Percentiles rank a stretch among this genome's conserved stretches.
Conservation (phyloP, 202 grass and related monocot species). For the Panicum virgatum region DNA sequence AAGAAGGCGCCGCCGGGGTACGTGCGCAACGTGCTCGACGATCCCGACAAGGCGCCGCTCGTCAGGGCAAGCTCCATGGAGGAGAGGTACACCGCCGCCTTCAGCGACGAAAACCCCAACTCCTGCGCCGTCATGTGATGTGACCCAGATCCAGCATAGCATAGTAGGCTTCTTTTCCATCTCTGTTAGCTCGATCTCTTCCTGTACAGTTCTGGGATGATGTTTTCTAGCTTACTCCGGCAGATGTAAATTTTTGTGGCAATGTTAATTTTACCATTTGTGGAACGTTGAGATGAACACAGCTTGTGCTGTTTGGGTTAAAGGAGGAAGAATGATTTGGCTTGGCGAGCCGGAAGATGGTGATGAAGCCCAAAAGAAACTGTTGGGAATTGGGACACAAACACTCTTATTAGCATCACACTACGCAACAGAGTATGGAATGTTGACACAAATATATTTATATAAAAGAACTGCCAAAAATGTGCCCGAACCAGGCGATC, state of each 20-base stretch:
- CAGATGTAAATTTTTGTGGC: background rate
- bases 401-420: too few relatives aligned
- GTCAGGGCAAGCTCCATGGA: constrained; percentile 34
- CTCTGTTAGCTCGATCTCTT: background rate
- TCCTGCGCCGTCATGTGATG: constrained; percentile 57
- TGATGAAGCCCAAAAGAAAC: too few relatives aligned
- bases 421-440: too few relatives aligned
- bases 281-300: background rate
- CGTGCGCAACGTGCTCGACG: constrained; percentile 51
- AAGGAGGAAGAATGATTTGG: too few relatives aligned
- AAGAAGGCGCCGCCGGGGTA: constrained; percentile 58
- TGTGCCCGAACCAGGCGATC: background rate
- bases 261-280: background rate
- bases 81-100: constrained; percentile 45
- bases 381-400: too few relatives aligned
- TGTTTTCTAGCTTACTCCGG: background rate
- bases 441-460: too few relatives aligned
- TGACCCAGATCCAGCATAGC: too few relatives aligned
- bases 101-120: constrained; percentile 71
- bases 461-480: too few relatives aligned
- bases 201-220: background rate
- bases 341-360: too few relatives aligned
- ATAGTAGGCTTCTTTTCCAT: background rate
- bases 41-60: constrained; percentile 39
- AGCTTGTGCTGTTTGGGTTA: too few relatives aligned